Conservation (phyloP, 495 filamentous ascomycete species). For the Aspergillus campestris region DNA sequence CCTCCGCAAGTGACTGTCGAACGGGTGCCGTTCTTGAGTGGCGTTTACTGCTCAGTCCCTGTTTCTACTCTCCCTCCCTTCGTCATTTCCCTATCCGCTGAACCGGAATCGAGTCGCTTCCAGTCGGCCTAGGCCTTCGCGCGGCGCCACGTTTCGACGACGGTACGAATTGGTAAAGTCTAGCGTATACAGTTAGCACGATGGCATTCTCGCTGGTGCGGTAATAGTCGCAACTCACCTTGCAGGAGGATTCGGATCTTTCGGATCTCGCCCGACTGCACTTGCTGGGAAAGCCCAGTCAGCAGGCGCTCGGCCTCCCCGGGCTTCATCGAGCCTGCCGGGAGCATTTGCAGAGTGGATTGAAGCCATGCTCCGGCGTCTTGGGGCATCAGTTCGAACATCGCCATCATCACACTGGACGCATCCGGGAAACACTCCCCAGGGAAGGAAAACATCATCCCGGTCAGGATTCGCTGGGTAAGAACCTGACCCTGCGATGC, state of each 20-base stretch:
- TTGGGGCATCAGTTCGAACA: constrained; percentile 80
- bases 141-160: constrained; percentile 85
- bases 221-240: constrained; percentile 26
- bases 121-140: constrained; percentile 78
- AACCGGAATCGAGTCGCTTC: constrained; percentile 84
- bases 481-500: constrained; percentile 65
- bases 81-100: constrained; percentile 37
- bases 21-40: no score
- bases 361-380: constrained; percentile 74
- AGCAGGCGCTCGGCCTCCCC: constrained; percentile 57
- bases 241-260: constrained; percentile 81
- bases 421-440: constrained; percentile 91
- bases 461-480: constrained; percentile 77
- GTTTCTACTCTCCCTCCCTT: no score
- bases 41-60: no score
- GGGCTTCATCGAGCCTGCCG: constrained; percentile 65
- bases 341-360: constrained; percentile 72
- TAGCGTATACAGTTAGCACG: constrained; percentile 10
- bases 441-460: constrained; percentile 99
- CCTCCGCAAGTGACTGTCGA: no score
- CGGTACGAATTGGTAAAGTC: constrained; percentile 95
- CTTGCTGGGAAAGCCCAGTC: constrained; percentile 54
- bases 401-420: constrained; percentile 76
- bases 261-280: constrained; percentile 63
- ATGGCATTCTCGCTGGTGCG: background rate